Evolutionary conservation across 2,329 filamentous ascomycete species (phyloP), one percentile per base, ranked within the genome.

Genomic region (Neonectria coccinea): DNA sequence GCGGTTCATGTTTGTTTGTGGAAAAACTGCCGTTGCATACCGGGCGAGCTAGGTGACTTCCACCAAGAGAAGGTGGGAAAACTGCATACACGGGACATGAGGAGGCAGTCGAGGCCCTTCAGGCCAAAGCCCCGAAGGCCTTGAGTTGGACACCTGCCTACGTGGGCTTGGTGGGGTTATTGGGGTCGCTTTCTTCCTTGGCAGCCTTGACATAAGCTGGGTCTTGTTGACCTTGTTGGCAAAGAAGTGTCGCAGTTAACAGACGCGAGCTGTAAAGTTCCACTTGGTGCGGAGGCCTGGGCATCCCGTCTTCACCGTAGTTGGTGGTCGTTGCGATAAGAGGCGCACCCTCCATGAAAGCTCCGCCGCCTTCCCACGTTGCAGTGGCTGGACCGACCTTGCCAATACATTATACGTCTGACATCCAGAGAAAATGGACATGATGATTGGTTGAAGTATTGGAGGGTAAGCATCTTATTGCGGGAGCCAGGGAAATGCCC

Each of bases 251-350:
- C 29, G n/a, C 45, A 29, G 25, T 31, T 1, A 50, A 50, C 45
- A 50, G 14, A 22, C 47, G 18, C 18, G 48, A 51, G 33, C n/a
- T 18, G 44, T 14, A 14, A 50, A 51, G 48, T 51, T 51, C 48
- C 48, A 51, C 48, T 51, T 36, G 10, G 48, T 51, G n/a, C n/a
- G n/a, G 25, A 9, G 47, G 27, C 18, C 48, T 14, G 20, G 11
- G 29, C 27, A 50, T 33, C 27, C n/a, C 11, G 18, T 12, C 47
- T 8, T 50, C 27, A 33, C 31, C 31, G 27, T 41, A 53, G 54
- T 41, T 50, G 22, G 25, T 41, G 29, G 53, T 62, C 31, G 18
- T 31, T 48, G 54, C 59, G 59, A 62, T 57, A 62, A 33, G 48
- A 50, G 54, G 54, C 41, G 48, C 45, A 36, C 39, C 54, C 47